Evolutionary conservation across 2,329 filamentous ascomycete genomes (phyloP).

Genomic region (Fusarium duplospermum): DNA sequence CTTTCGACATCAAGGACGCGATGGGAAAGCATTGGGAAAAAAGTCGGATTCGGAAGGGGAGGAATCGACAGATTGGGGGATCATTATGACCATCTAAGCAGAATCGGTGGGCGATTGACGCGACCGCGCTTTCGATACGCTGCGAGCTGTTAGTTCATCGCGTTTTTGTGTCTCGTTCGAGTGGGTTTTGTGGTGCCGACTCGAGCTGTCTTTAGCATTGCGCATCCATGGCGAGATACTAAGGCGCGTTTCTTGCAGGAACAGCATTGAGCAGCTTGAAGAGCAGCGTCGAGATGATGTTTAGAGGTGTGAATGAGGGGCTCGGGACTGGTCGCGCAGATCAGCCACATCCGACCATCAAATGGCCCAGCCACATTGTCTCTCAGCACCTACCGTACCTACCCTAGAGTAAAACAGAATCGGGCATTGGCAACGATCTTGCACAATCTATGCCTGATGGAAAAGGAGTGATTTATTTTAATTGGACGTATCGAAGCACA

Average conservation of each 20-base stretch:
- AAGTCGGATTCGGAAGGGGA: not conserved
- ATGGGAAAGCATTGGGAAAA: not conserved
- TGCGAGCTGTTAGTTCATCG: not conserved
- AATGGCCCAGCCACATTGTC: not conserved
- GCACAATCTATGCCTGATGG: not conserved
- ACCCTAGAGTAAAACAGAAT: not conserved
- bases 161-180: not conserved
- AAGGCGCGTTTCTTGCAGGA: not conserved
- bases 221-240: not conserved
- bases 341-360: not conserved
- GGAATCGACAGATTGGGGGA: not conserved
- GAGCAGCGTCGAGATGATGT: fast-evolving
- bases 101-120: not conserved
- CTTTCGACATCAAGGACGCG: not conserved
- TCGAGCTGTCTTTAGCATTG: not conserved
- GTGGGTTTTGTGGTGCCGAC: not conserved
- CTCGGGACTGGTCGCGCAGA: not conserved
- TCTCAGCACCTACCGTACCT: not conserved
- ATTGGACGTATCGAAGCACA: not conserved
- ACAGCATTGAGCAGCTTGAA: fast-evolving
- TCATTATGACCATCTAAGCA: not conserved
- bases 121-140: not conserved
- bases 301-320: no score
- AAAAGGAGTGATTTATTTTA: not conserved
- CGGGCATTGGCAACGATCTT: not conserved